Base-by-base conservation (phyloP, 352 stramenopile genomes). In the Phytophthora tubulina region DNA sequence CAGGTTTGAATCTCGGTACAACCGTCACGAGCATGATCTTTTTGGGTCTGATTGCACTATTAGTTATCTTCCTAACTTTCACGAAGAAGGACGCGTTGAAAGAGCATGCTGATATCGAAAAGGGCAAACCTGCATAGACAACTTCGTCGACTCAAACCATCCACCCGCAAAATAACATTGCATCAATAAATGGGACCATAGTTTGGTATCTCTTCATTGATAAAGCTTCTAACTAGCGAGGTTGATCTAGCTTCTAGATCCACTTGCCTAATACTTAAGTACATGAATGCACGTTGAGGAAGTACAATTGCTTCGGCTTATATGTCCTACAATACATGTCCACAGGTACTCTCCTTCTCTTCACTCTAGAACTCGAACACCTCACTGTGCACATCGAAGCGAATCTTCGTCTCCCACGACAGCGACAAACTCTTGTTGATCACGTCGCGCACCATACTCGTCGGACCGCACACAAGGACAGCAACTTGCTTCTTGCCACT, bases 331-430 rank as follows among this genome's bases (percentile, higher is more conserved):
- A n/a, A n/a, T n/a, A n/a, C n/a, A n/a, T n/a, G n/a, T n/a, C n/a
- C n/a, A n/a, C n/a, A n/a, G n/a, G n/a, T n/a, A n/a, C n/a, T n/a
- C n/a, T n/a, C n/a, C n/a, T n/a, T n/a, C n/a, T n/a, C n/a, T n/a
- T n/a, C n/a, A n/a, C n/a, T n/a, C 52, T 75, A 79, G 15, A 82
- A 79, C 17, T 75, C 61, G 50, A 82, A 79, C 4, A 71, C 41
- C 33, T 85, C 78, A 38, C 67, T 68, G 57, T 85, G 73, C 2
- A 86, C 76, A 46, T 88, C 75, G 35, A 88, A 85, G 21, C 27
- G 51, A n/a, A 88, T 15, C 13, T 76, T 70, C 59, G 81, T 63
- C 32, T 76, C 52, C n/a, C 44, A 60, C 0, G 71, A 68, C 6
- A 84, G 63, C 2, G 27, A 6, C 9, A 78, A 44, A 15, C 72